Evolutionary conservation across 768 basidiomycete species (phyloP), one percentile per base, ranked within the genome.

Genomic region (Mycena galericulata): DNA sequence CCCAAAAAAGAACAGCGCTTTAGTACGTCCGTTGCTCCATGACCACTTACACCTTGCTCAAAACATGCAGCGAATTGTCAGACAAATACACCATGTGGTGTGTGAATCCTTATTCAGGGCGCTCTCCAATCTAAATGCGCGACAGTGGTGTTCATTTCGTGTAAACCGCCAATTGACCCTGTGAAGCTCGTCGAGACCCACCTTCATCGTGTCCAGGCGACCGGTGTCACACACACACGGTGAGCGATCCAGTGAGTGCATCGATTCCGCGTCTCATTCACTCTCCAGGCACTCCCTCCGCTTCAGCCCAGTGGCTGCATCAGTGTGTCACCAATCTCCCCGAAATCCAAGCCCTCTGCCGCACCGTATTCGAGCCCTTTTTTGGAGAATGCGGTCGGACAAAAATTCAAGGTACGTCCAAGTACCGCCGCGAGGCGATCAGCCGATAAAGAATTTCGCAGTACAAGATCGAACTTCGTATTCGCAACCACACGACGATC

Each of bases 401-500:
- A 77, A 69, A 81, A 79, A 65, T 89, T 81, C 73, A 88, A 79
- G 54, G 92, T 89, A 76, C 75, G 43, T 46, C 27, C n/a, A 9
- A 27, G 18, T 43, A 66, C 53, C 18, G 65, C 32, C 24, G 36
- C 3, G 15, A 26, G n/a, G 49, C 34, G 30, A 20, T 30, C 26
- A 50, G 46, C 47, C 40, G 45, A 58, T 67, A 40, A 50, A 41
- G 30, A 55, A 29, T 0, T 27, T 12, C 4, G 45, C 66, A 95
- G 94, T 96, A 93, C 81, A 95, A 95, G 77, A 88, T 95, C 40
- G 93, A 95, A 72, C 74, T 93, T 55, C 85, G 90, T 55, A 78
- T 90, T 32, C 87, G 94, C 45, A 94, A 95, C 74, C 94, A 95
- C 69, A 90, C 84, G n/a, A 90, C 88, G 7, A 76, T 95, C 27